These are phyloP conservation scores for Cystofilobasidium capitatum DNA, from an alignment of 768 basidiomycete species.

Conservation along the genomic window DNA sequence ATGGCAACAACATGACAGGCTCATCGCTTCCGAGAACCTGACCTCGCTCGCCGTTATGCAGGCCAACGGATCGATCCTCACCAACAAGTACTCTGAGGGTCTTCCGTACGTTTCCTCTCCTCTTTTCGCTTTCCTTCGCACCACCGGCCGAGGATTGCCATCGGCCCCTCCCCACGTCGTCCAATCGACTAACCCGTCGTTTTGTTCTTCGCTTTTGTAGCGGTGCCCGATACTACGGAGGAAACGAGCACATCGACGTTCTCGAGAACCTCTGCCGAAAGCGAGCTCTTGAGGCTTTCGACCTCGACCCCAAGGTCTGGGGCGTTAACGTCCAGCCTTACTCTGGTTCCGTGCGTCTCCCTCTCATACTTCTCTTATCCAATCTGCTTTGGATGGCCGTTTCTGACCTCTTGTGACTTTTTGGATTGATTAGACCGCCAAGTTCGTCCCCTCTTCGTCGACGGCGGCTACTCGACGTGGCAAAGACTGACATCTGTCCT, in stretches of 20 bases:
- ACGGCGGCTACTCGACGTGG: background rate
- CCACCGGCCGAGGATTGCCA: no score
- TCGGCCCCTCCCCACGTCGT: background rate
- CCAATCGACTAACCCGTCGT: background rate
- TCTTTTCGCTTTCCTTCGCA: background rate
- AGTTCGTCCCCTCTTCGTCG: constrained; percentile 48
- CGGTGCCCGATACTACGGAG: constrained; percentile 91
- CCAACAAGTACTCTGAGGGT: constrained; percentile 98
- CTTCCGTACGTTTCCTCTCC: constrained; percentile 50
- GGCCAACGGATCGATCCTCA: constrained; percentile 95
- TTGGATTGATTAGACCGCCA: constrained; percentile 57
- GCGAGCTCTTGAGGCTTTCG: constrained; percentile 90
- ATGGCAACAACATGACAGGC: no score
- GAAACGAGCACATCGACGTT: constrained; percentile 95
- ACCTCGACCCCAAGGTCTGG: constrained; percentile 79
- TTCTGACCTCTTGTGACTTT: background rate
- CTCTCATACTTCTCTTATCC: constrained; percentile 6
- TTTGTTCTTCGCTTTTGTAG: background rate
- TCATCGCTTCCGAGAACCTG: constrained; percentile 58
- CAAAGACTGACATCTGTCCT: background rate
- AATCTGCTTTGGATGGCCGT: background rate
- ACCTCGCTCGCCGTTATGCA: constrained; percentile 93
- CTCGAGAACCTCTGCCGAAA: constrained; percentile 89
- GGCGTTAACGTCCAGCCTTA: constrained; percentile 99
- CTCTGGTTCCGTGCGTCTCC: constrained; percentile 68